Base-by-base conservation (phyloP, 2,329 filamentous ascomycete species). In the Colletotrichum neosansevieriae region DNA sequence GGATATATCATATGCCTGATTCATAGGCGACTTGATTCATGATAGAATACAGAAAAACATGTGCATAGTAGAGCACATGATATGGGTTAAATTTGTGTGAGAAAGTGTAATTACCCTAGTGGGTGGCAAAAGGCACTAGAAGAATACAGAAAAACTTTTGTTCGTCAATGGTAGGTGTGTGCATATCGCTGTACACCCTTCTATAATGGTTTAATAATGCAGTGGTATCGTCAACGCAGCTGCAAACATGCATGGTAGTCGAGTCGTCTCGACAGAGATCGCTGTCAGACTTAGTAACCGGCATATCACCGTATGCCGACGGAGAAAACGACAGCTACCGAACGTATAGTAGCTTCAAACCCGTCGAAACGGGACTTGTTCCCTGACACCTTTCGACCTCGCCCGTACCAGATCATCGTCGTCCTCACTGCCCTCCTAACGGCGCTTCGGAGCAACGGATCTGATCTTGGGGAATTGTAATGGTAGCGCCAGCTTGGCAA, bases 401-500 rank as follows among this genome's bases (percentile, higher is more conserved):
- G 32, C 15, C 29, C 13, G 59, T 29, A 34, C 13, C 34, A 44
- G 58, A 38, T 57, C 58, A 17, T 60, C 54, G 4, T 66, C 66
- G 49, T 9, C 63, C 47, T 32, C 40, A 21, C 15, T 21, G 3
- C 34, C 47, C 58, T 42, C 34, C 49, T 67, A 73, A 58, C 70
- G 68, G 53, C 67, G 65, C 53, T 70, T 73, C 38, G 71, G 72
- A 34, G 68, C 72, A 53, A 75, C 77, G 24, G 76, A 74, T 58
- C 77, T 76, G 73, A 80, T 79, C 81, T 91, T 94, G 1, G 95
- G 96, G 77, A 98, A 98, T 67, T 90, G 86, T 53, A 98, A 82
- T 3, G 96, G 96, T 70, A 98, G 79, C 73, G 86, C 88, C 74
- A 98, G 81, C 73, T 89, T 89, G 12, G 92, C 94, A 57, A 94